Base-by-base conservation (phyloP, 306 rosid species). In the Quercus variabilis region DNA sequence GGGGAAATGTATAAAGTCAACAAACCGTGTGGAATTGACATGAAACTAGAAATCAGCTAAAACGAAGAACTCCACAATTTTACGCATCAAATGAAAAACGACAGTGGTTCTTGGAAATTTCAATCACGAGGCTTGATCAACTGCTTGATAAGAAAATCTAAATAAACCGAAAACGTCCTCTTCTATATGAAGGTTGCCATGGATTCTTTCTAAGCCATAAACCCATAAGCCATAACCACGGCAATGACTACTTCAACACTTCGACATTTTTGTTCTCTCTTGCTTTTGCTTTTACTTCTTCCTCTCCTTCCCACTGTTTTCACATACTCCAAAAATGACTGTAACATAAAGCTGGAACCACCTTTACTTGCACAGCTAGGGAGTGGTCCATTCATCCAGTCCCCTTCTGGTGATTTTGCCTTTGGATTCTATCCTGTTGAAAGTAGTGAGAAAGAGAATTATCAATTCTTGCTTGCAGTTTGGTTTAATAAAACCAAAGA, bases 401-500 rank as follows among this genome's bases (percentile, higher is more conserved):
- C 52, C 15, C 14, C 15, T 0, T 46, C 0, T 3, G 5, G 15
- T 12, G 54, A 49, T 3, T 49, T 49, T 9, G 17, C 54, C 17
- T 49, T 49, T 1, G 54, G 54, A 49, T 49, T 49, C 54, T 1
- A 11, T 46, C 14, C 52, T 9, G 0, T 46, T 46, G 1, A 8
- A 46, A 46, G 4, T 12, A 5, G 5, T 41, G 30, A 25, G 1
- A 15, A 65, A 23, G 11, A 38, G 4, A 19, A 31, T 31, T 31
- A 46, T n/a, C 10, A 31, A n/a, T 63, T 30, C 23, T 52, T 81
- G 55, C 88, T 85, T 55, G 75, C 76, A 54, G 71, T 75, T 19
- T 74, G 83, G 81, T 74, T 69, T 3, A 25, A 69, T 28, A 79
- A 72, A 52, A 55, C 21, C n/a, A 56, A 79, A 14, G 75, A 85